Base-by-base conservation (phyloP, 208 protist genomes). In the Herpetomonas samuelpessoai region DNA sequence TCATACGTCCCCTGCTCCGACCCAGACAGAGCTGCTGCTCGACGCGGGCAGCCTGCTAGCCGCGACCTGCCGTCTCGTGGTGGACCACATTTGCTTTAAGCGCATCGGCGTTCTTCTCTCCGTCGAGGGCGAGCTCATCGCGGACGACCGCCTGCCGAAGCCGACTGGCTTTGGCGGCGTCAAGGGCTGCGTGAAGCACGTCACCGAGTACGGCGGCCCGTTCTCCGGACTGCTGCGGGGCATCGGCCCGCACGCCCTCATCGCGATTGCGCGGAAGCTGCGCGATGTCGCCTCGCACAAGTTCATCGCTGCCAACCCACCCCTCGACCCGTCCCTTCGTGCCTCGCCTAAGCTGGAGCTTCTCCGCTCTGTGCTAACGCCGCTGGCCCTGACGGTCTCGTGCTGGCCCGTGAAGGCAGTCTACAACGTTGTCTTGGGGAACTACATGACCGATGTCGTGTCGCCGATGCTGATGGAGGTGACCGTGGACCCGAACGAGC, bases 91-190 rank as follows among this genome's bases (percentile, higher is more conserved):
- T 25, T 41, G 29, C 22, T 59, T 59, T 24, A 61, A 76, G 28
- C 75, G 75, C 27, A 25, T 82, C 22, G 62, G 57, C 3, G 27
- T 73, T 3, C 39, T 82, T 4, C 26, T 63, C 0, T 50, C 62
- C n/a, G 62, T 82, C 26, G 75, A 82, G 51, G 70, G 65, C 0
- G 75, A 82, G 62, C 50, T 82, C 19, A 56, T 68, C 25, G 51
- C 53, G 12, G 53, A 67, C 16, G 62, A 61, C 16, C 69, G 69
- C 25, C 44, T 82, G 14, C 62, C 62, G 22, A 24, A 47, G n/a
- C 6, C 9, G 4, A 44, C n/a, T 26, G 75, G 75, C 9, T 75
- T 74, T 44, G 70, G 66, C 2, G 75, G 75, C 18, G 28, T 78
- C 26, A 39, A 21, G 21, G 57, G 45, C 24, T 75, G 65, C 46